phyloP scores from a whole-genome alignment of 306 rosid species.

The Dryas drummondii region DNA sequence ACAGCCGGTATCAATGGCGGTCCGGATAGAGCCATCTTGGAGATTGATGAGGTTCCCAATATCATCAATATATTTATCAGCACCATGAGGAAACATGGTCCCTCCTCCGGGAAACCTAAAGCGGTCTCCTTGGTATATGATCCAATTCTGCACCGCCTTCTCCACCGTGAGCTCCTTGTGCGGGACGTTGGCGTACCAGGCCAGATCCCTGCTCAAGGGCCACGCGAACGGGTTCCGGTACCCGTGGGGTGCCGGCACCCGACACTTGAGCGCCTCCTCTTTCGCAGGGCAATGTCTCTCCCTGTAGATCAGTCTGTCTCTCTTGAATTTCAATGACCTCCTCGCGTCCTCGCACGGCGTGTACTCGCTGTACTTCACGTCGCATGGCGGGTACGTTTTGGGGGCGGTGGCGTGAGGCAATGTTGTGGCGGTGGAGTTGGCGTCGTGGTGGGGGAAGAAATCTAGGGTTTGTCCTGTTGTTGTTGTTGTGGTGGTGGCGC shows the following conservation, averaged over 20 bases:
- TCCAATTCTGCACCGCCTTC: constrained; percentile 95
- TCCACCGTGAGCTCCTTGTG: constrained; percentile 82
- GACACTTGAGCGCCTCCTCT: constrained; percentile 49
- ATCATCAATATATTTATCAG: constrained; percentile 77
- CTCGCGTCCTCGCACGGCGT: constrained; percentile 75
- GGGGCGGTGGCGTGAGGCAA: background rate
- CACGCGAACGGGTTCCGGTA: constrained; percentile 63
- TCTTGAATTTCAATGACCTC: constrained; percentile 44
- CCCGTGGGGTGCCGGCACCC: constrained; percentile 71
- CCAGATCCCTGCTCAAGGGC: constrained; percentile 76
- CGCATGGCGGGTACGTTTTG: constrained; percentile 40
- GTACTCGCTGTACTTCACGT: constrained; percentile 53
- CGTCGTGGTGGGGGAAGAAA: constrained; percentile 48
- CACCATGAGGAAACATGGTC: constrained; percentile 85
- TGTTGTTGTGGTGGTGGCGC: background rate
- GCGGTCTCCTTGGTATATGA: constrained; percentile 57
- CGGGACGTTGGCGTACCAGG: constrained; percentile 80
- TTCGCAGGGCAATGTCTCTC: constrained; percentile 74
- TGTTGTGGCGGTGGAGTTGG: background rate
- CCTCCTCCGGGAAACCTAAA: constrained; percentile 87
- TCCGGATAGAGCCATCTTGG: constrained; percentile 56
- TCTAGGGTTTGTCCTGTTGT: constrained; percentile 25
- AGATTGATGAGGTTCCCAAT: constrained; percentile 57
- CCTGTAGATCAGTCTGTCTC: constrained; percentile 55
- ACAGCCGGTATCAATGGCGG: constrained; percentile 92